phyloP scores from a whole-genome alignment of 2,329 filamentous ascomycete genomes.

The Juglanconis juglandina region DNA sequence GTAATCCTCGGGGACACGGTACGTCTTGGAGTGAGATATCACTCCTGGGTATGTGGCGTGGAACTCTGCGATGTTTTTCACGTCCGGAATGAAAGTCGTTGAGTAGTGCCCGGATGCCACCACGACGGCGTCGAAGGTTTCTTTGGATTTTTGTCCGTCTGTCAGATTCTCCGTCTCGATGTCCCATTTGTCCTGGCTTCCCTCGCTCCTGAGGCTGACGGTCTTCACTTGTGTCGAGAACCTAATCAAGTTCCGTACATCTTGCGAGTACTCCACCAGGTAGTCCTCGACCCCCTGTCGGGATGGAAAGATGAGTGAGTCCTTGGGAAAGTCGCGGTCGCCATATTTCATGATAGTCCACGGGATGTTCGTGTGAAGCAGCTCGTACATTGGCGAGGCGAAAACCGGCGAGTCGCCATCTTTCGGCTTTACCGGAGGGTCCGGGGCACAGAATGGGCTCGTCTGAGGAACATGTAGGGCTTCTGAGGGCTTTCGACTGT shows the following conservation, averaged over 20 bases:
- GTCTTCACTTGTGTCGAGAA: conserved; percentile 70
- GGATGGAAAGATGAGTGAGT: conserved; percentile 69
- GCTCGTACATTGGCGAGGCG: conserved; percentile 79
- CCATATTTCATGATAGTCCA: conserved; percentile 76
- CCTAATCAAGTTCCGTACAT: conserved; percentile 62
- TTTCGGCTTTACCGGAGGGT: conserved; percentile 56
- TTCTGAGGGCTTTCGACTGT: conserved; percentile 52
- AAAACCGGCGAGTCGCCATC: conserved; percentile 53
- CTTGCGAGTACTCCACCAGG: conserved; percentile 66
- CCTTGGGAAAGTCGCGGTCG: conserved; percentile 61
- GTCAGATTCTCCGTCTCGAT: conserved; percentile 22
- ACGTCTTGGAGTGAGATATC: conserved; percentile 77
- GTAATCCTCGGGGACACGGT: conserved; percentile 64
- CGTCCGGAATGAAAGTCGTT: conserved; percentile 63
- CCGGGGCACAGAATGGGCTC: conserved; percentile 58
- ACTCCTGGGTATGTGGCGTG: conserved; percentile 54
- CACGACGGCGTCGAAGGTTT: conserved; percentile 70
- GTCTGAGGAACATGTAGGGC: conserved; percentile 63
- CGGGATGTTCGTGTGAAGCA: conserved; percentile 83
- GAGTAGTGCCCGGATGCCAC: conserved; percentile 74
- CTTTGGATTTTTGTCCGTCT: conserved; percentile 17
- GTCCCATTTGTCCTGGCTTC: conserved; percentile 53
- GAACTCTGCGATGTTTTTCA: conserved; percentile 59
- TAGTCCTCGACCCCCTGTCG: conserved; percentile 71
- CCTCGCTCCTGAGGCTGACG: conserved; percentile 40